These are phyloP conservation scores for Fraxinus americana DNA, from an alignment of 257 asterid species.

Conservation along the genomic window DNA sequence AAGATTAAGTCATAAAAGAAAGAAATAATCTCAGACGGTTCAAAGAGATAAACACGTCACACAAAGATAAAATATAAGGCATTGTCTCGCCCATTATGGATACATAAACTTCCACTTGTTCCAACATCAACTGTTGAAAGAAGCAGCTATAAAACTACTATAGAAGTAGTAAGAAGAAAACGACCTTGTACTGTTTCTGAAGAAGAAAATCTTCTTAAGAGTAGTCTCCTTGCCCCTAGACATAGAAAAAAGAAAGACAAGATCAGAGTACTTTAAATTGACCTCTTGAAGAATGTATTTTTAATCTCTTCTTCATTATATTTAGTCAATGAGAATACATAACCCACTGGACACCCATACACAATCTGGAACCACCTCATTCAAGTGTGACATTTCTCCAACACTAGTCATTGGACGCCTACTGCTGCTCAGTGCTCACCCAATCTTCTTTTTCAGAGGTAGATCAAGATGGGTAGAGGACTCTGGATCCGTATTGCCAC, in stretches of 20 bases:
- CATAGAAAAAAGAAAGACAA: not conserved
- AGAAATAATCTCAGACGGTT: not conserved
- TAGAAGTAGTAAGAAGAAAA: not conserved
- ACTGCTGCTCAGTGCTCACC: too few species aligned
- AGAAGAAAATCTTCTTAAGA: not conserved
- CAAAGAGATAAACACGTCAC: not conserved
- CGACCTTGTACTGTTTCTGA: not conserved
- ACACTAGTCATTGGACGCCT: too few species aligned
- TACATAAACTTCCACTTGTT: conserved; percentile 4
- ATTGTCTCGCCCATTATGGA: conserved; percentile 1
- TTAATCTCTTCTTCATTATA: too few species aligned
- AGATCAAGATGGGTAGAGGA: too few species aligned
- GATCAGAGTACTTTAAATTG: not conserved
- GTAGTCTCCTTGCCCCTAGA: not conserved
- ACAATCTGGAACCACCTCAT: too few species aligned
- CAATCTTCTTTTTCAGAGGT: too few species aligned
- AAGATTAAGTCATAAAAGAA: not conserved
- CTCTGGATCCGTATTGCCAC: too few species aligned
- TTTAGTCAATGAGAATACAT: too few species aligned
- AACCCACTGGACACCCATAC: too few species aligned
- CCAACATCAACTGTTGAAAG: not conserved
- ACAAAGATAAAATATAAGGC: not conserved
- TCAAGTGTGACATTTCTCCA: too few species aligned
- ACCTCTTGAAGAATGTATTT: not conserved
- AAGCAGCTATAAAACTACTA: not conserved